A percentile compares a stretch with the other conserved stretches of the same genome.
Evolutionary conservation across 2,329 filamentous ascomycete genomes (phyloP).

Genomic region (Colletotrichum lentis): DNA sequence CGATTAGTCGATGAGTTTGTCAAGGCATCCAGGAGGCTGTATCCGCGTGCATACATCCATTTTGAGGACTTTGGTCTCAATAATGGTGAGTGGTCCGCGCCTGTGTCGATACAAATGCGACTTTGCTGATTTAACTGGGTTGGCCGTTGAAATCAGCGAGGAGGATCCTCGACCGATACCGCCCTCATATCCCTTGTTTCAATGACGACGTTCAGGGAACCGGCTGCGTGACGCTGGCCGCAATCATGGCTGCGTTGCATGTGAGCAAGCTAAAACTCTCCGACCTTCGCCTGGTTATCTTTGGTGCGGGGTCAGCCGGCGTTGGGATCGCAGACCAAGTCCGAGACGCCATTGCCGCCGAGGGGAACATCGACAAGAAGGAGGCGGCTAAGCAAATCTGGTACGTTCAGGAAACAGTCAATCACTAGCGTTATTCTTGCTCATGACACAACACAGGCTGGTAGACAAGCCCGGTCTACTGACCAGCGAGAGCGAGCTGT

Average conservation of each 20-base stretch:
- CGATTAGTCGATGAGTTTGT: constrained; percentile 80
- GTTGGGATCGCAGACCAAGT: constrained; percentile 89
- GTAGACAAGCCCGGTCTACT: constrained; percentile 84
- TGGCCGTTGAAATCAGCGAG: constrained; percentile 64
- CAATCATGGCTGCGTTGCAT: constrained; percentile 78
- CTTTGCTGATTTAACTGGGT: not conserved
- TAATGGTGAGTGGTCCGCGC: constrained; percentile 61
- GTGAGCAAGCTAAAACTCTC: constrained; percentile 71
- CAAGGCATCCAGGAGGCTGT: constrained; percentile 70
- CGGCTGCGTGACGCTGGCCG: constrained; percentile 85
- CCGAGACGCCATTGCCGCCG: constrained; percentile 76
- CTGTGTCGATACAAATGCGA: constrained; percentile 9
- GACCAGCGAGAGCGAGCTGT: constrained; percentile 68
- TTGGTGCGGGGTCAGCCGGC: constrained; percentile 82
- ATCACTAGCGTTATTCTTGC: rapidly evolving
- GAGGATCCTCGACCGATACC: constrained; percentile 78
- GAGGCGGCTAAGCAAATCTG: constrained; percentile 84
- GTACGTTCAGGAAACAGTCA: constrained; percentile 50
- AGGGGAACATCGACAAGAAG: constrained; percentile 71
- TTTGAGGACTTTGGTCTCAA: constrained; percentile 87
- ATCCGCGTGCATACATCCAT: constrained; percentile 83
- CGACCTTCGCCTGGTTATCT: constrained; percentile 77
- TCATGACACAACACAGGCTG: constrained; percentile 60
- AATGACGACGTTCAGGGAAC: constrained; percentile 93
- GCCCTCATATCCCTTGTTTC: constrained; percentile 79